Conservation (phyloP, 208 protist genomes). For the Trypanosoma boissoni region DNA sequence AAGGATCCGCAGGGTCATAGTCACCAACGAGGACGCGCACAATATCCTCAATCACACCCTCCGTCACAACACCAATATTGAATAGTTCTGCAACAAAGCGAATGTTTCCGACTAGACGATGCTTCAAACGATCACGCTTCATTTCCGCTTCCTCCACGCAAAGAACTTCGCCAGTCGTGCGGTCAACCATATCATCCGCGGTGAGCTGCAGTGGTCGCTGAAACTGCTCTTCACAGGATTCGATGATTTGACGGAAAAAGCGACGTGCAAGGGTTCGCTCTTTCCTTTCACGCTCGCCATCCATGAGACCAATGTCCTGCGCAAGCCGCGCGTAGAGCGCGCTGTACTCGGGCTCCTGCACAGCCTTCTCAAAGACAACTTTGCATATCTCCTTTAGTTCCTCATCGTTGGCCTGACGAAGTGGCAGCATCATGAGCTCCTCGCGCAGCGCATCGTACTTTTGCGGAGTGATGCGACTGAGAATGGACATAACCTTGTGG, state of each 20-base stretch:
- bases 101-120: constrained; percentile 79
- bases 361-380: constrained; percentile 86
- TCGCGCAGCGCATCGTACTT: constrained; percentile 74
- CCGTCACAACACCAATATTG: constrained; percentile 62
- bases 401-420: constrained; percentile 69
- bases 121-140: constrained; percentile 64
- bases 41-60: constrained; percentile 60
- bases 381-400: constrained; percentile 82
- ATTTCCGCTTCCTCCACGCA: constrained; percentile 67
- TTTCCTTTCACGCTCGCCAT: constrained; percentile 43
- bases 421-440: constrained; percentile 73
- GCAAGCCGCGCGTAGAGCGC: constrained; percentile 73
- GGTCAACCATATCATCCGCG: constrained; percentile 65
- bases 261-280: constrained; percentile 60
- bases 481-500: constrained; percentile 86
- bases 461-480: constrained; percentile 76
- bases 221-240: constrained; percentile 71
- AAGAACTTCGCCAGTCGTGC: constrained; percentile 54
- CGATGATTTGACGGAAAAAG: constrained; percentile 54
- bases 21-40: constrained; percentile 55
- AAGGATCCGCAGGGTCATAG: constrained; percentile 47
- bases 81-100: constrained; percentile 86
- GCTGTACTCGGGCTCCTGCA: constrained; percentile 79
- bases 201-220: constrained; percentile 62
- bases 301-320: constrained; percentile 57